phyloP scores from a whole-genome alignment of 805 yeast species.

The Yarrowia phangngaensis region DNA sequence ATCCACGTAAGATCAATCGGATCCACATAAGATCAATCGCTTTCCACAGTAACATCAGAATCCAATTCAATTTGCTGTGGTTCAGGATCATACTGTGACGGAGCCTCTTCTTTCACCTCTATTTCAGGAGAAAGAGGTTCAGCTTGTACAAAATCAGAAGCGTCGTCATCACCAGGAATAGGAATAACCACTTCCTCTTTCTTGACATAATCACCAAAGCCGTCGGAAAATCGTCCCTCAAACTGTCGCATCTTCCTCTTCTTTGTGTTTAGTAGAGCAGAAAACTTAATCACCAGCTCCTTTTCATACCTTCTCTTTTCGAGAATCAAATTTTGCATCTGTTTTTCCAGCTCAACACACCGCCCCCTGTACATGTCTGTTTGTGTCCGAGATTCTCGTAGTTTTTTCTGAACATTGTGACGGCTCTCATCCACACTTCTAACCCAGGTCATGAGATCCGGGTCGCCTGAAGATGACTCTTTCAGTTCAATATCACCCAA shows the following conservation, averaged over 20 bases:
- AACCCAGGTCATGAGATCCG: conserved; percentile 15
- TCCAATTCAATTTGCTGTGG: conserved; percentile 1
- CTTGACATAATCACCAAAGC: conserved; percentile 15
- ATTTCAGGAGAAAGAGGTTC: too few species aligned
- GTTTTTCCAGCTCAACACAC: conserved; percentile 24
- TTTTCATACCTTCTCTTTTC: conserved; percentile 29
- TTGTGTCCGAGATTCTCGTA: conserved; percentile 9
- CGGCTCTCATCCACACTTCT: conserved; percentile 13
- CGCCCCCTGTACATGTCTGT: conserved; percentile 4
- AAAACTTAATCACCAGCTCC: conserved; percentile 28
- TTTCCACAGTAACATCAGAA: conserved; percentile 15
- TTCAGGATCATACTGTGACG: background rate
- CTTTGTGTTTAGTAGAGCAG: conserved; percentile 29
- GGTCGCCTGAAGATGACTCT: conserved; percentile 10
- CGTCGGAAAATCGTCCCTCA: conserved; percentile 16
- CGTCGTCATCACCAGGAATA: background rate
- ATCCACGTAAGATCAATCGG: too few species aligned
- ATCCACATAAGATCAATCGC: too few species aligned
- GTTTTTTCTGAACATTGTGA: background rate
- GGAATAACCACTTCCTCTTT: conserved; percentile 6
- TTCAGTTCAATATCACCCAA: conserved; percentile 15
- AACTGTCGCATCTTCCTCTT: conserved; percentile 29
- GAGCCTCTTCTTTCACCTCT: conserved; percentile 12
- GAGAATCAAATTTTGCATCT: conserved; percentile 27
- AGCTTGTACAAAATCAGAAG: background rate